These are phyloP conservation scores for Neltuma alba DNA, from an alignment of 306 rosid species.

Conservation along the genomic window DNA sequence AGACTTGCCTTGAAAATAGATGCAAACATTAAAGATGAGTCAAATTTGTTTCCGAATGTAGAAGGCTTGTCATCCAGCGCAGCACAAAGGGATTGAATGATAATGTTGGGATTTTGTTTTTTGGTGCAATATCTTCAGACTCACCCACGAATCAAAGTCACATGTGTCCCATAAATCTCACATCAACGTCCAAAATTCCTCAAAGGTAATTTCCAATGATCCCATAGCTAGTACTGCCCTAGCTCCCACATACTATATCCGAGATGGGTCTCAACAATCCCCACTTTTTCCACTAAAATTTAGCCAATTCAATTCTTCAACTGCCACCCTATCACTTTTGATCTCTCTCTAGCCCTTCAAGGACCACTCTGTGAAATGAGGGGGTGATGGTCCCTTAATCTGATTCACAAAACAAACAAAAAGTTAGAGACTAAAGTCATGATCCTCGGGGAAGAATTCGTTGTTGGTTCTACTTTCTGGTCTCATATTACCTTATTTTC, in stretches of 20 bases:
- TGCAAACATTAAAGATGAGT: neutral
- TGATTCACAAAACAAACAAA: neutral
- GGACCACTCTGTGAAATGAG: slow-evolving; percentile 5
- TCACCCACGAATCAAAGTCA: neutral
- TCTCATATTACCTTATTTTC: slow-evolving; percentile 9
- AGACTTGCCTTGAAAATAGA: neutral
- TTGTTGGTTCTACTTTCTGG: neutral
- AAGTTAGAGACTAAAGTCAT: neutral
- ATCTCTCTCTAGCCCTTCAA: neutral
- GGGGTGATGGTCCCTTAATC: neutral
- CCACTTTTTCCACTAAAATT: neutral
- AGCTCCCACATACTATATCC: neutral
- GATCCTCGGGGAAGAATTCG: neutral
- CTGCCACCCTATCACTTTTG: slow-evolving; percentile 13
- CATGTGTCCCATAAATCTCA: slow-evolving; percentile 11
- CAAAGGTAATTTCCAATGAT: slow-evolving; percentile 17
- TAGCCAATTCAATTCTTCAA: slow-evolving; percentile 34
- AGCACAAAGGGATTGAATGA: neutral
- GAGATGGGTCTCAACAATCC: neutral
- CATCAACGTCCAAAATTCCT: slow-evolving; percentile 15
- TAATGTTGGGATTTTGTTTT: neutral
- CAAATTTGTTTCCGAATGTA: neutral
- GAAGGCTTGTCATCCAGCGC: neutral
- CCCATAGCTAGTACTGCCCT: slow-evolving; percentile 18
- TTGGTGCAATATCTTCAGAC: neutral